A percentile compares a stretch with the other conserved stretches of the same genome.
These are phyloP conservation scores for Phytophthora pluvialis DNA, from an alignment of 352 stramenopile genomes.

Conservation along the genomic window DNA sequence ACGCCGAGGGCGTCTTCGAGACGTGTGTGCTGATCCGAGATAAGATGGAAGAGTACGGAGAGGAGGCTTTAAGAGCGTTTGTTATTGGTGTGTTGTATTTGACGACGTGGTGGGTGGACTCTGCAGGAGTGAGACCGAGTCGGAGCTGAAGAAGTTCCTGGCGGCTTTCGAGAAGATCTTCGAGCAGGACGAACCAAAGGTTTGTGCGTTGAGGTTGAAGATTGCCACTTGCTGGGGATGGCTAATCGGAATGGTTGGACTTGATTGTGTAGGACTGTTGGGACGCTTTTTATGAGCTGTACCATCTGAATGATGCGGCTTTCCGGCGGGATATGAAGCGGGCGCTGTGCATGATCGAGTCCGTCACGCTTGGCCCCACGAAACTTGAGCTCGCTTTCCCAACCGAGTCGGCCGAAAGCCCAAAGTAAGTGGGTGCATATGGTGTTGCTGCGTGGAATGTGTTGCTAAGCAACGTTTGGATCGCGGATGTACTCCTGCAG, in stretches of 20 bases:
- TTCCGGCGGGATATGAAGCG: slow-evolving; percentile 83
- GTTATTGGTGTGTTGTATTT: not conserved
- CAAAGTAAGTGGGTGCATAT: slow-evolving; percentile 8
- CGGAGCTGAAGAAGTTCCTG: slow-evolving; percentile 55
- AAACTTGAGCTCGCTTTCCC: slow-evolving; percentile 61
- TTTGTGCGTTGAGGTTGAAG: slow-evolving; percentile 17
- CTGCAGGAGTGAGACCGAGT: slow-evolving; percentile 30
- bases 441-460: not conserved
- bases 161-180: slow-evolving; percentile 57
- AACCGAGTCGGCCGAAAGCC: slow-evolving; percentile 1
- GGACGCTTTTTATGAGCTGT: slow-evolving; percentile 50
- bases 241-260: slow-evolving; percentile 1
- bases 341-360: slow-evolving; percentile 57
- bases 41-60: slow-evolving; percentile 54
- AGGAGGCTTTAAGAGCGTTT: not conserved
- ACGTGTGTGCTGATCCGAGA: slow-evolving; percentile 52
- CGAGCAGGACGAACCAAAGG: slow-evolving; percentile 67
- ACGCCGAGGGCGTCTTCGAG: slow-evolving; percentile 61
- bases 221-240: not conserved
- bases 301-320: slow-evolving; percentile 46
- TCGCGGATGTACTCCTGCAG: slow-evolving; percentile 14
- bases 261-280: slow-evolving; percentile 48
- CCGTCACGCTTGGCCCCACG: slow-evolving; percentile 52
- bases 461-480: not conserved
- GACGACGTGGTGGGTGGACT: not conserved